Evolutionary conservation across 768 basidiomycete genomes (phyloP), one percentile per base, ranked within the genome.

Genomic region (Pisolithus albus): DNA sequence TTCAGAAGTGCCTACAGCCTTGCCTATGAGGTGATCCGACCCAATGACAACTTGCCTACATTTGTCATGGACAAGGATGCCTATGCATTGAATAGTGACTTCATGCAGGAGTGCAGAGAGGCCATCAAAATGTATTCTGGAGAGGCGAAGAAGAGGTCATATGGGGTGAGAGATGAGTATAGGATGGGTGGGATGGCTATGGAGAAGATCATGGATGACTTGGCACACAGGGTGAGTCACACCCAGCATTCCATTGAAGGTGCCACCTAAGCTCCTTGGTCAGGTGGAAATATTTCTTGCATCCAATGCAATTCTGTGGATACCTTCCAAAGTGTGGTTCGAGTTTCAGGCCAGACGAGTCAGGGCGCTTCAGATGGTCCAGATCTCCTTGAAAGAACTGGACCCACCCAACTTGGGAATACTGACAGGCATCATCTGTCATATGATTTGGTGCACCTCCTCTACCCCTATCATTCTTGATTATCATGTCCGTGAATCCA

Each of bases 401-500:
- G 18, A 47, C 0, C 52, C 58, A 16, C 36, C 49, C 0, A 57
- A 59, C 39, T 10, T 59, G 7, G 51, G 51, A 11, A 24, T 59
- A 1, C 24, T 57, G 0, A 59, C 56, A 7, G 53, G 56, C 0
- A 34, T 57, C 5, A 16, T 58, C 0, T 49, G 46, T 7, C 48
- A 57, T 16, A 30, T 59, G 1, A 37, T 59, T 26, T 32, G 10
- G 1, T 49, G 42, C 11, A 52, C 44, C 0, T 43, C 34, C 4
- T 47, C 47, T 2, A 59, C 56, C 1, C 51, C 51, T 0, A 54
- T 57, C 21, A 49, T 54, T 37, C 30, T 50, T 23, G 50, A 56
- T 19, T 49, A 23, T 18, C 56, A 59, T 54, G 48, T 57, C 0
- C 1, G 26, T 1, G 48, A 59, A 30, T 30, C 30, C 7, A 9